A percentile compares a stretch with the other conserved stretches of the same genome.
These are phyloP conservation scores for Kluyveromyces marxianus DNA, from an alignment of 1,139 yeast species.

Conservation along the genomic window DNA sequence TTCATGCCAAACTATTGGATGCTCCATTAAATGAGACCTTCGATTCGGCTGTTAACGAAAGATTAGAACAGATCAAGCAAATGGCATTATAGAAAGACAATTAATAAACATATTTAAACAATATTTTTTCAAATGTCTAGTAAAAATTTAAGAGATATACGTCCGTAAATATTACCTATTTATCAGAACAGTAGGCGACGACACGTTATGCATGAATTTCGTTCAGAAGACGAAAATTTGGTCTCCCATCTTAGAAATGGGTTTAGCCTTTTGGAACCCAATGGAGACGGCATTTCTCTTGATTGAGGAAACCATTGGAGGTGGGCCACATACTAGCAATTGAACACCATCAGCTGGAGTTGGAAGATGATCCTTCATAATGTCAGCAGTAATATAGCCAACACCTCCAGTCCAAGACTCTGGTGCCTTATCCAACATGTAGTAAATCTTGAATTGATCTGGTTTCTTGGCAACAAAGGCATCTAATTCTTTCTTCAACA, in stretches of 20 bases:
- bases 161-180: too few species aligned
- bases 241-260: conserved; percentile 87
- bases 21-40: conserved; percentile 15
- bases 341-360: conserved; percentile 45
- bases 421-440: conserved; percentile 64
- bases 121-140: background rate
- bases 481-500: conserved; percentile 75
- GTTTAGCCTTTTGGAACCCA: conserved; percentile 83
- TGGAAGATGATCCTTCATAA: conserved; percentile 61
- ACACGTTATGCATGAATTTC: too few species aligned
- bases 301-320: conserved; percentile 72
- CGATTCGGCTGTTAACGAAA: conserved; percentile 28
- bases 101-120: background rate
- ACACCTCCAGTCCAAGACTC: conserved; percentile 64
- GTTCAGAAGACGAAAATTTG: conserved; percentile 74
- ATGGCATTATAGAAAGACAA: conserved; percentile 15
- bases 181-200: too few species aligned
- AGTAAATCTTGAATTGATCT: conserved; percentile 58
- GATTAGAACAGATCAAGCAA: conserved; percentile 28
- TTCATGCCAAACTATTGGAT: conserved; percentile 72
- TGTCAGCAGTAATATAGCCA: conserved; percentile 78
- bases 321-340: conserved; percentile 91
- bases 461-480: conserved; percentile 56
- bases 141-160: background rate
- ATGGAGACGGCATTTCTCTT: conserved; percentile 74